These are phyloP conservation scores for Barnettozyma salicaria DNA, from an alignment of 805 yeast species.

Conservation along the genomic window DNA sequence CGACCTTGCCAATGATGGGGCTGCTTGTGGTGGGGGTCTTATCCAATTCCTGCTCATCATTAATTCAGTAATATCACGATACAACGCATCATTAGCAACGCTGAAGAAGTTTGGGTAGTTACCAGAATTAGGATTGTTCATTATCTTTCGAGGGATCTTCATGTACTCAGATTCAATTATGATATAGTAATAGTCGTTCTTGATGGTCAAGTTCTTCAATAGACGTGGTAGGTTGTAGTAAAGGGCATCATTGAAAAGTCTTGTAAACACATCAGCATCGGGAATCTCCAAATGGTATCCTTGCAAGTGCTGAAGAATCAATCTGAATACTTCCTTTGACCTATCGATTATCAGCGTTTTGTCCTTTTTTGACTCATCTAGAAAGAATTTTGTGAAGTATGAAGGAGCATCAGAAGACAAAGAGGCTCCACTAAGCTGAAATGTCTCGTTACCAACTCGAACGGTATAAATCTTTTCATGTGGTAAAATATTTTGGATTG, in stretches of 20 bases:
- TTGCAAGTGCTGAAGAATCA: conserved; percentile 66
- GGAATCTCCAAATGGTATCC: conserved; percentile 67
- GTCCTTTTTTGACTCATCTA: conserved; percentile 29
- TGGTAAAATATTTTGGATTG: conserved; percentile 52
- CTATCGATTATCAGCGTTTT: conserved; percentile 63
- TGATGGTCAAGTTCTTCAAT: conserved; percentile 40
- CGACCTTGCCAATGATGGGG: conserved; percentile 38
- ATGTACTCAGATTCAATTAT: conserved; percentile 56
- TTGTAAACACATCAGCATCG: conserved; percentile 54
- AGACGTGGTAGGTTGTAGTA: conserved; percentile 64
- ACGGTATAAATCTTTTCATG: conserved; percentile 63
- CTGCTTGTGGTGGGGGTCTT: conserved; percentile 74
- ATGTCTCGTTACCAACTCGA: conserved; percentile 61
- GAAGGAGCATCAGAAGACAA: conserved; percentile 84
- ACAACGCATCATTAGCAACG: conserved; percentile 48
- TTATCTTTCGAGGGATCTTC: conserved; percentile 49
- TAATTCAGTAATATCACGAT: conserved; percentile 42
- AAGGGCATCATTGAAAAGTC: conserved; percentile 61
- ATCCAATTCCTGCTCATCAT: conserved; percentile 38
- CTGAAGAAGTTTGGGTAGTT: conserved; percentile 76
- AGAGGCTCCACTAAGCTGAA: conserved; percentile 75
- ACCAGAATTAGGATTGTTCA: conserved; percentile 45
- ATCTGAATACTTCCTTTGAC: conserved; percentile 60
- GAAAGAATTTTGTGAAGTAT: conserved; percentile 72
- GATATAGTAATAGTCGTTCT: conserved; percentile 44